Base-by-base conservation (phyloP, 208 protist species). In the Phytomonas sp. region DNA sequence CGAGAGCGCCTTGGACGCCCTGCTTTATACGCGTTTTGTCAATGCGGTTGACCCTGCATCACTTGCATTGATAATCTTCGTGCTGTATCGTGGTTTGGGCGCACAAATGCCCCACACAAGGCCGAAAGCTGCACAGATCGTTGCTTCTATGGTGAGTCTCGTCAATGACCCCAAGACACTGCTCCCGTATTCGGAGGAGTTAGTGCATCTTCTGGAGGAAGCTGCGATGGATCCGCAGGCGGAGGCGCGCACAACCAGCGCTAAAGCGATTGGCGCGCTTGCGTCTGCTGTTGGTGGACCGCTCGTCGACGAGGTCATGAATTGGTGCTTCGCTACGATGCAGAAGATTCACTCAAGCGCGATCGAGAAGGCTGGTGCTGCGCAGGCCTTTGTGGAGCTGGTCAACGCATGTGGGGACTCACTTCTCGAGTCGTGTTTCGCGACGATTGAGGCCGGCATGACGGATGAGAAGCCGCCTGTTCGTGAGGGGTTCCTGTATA, bases 1-100 rank as follows among this genome's bases (percentile, higher is more conserved):
- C 33, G 89, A 97, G 67, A 75, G 78, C 60, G 93, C 93, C 15
- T 86, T 98, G 17, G 92, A 97, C 60, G 88, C 92, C 37, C 84
- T 98, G 65, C 86, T 97, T 68, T 96, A 96, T 81, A 97, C 93
- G 28, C 88, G 93, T 46, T 98, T 97, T 78, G 78, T 89, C 40
- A 96, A 97, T 72, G 81, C 89, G 51, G 81, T 98, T 33, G 93
- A 98, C 73, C 83, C 90, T 36, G 91, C 95, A 61, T 97, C 93
- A 23, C 83, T 98, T n/a, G 91, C 93, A 29, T 81, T 98, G 30
- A 93, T 98, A 66, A 81, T 96, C 56, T 94, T 94, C 26, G 90
- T 97, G 37, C 71, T 98, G 60, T 74, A 79, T 20, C 84, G 93
- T 67, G 93, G 93, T 11, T 75, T 98, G 28, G 80, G 79, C 62